These are phyloP conservation scores for Lycium barbarum DNA, from an alignment of 257 asterid genomes.

Conservation along the genomic window DNA sequence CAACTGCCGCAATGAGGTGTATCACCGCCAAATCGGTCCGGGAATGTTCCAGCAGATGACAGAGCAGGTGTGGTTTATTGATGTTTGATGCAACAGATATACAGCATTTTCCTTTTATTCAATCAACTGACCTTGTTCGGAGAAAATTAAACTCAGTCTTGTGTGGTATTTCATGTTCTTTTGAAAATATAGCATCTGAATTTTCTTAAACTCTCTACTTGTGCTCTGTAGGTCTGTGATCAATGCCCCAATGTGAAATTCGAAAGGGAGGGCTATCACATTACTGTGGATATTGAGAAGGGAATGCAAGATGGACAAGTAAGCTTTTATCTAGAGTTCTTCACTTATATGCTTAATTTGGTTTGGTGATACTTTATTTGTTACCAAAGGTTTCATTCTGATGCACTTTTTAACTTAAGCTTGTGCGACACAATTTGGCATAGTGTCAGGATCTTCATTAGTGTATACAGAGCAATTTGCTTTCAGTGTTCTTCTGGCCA, in stretches of 20 bases:
- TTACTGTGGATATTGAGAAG: slow-evolving; percentile 96
- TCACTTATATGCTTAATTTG: not conserved
- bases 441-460: not conserved
- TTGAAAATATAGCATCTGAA: not conserved
- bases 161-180: not conserved
- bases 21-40: slow-evolving; percentile 97
- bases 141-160: not conserved
- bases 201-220: not conserved
- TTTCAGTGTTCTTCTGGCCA: not conserved
- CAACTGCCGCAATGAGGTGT: slow-evolving; percentile 96
- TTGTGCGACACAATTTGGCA: not conserved
- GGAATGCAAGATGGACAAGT: slow-evolving; percentile 99
- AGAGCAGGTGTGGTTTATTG: slow-evolving; percentile 68
- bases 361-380: not conserved
- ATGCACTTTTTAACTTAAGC: not conserved
- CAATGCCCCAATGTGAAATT: slow-evolving; percentile 94
- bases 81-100: not conserved
- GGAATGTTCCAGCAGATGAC: slow-evolving; percentile 99
- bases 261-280: slow-evolving; percentile 88
- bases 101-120: not conserved
- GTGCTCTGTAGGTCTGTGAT: slow-evolving; percentile 74
- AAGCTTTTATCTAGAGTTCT: slow-evolving; percentile 36
- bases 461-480: not conserved
- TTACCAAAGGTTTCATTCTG: not conserved
- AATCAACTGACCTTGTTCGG: not conserved